These are phyloP conservation scores for Chlorella sp. DNA, from an alignment of 139 green algal species.

Conservation along the genomic window DNA sequence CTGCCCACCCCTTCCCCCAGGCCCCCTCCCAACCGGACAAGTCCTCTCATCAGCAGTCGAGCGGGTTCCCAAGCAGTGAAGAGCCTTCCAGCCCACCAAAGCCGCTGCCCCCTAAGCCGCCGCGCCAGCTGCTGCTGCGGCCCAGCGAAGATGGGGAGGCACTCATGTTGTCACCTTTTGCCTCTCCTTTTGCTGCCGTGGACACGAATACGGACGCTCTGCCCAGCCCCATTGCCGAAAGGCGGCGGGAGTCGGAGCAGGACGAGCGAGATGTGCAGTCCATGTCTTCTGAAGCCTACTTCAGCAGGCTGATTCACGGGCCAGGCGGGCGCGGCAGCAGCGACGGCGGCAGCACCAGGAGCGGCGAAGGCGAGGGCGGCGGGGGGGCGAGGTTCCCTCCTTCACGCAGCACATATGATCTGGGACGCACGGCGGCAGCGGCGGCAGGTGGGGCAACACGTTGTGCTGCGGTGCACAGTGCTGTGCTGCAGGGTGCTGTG, in stretches of 20 bases:
- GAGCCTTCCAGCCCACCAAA: neutral
- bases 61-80: neutral
- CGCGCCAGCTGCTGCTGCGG: too few relatives aligned
- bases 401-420: too few relatives aligned
- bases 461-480: too few relatives aligned
- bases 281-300: neutral
- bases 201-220: neutral
- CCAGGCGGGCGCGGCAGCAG: neutral
- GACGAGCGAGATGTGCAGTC: neutral
- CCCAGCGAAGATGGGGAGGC: neutral
- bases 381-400: too few relatives aligned
- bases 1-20: neutral
- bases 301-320: neutral
- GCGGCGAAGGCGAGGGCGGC: neutral
- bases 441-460: too few relatives aligned
- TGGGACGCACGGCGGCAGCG: too few relatives aligned
- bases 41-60: neutral
- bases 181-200: neutral
- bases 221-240: neutral
- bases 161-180: constrained; percentile 14
- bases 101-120: neutral
- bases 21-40: neutral
- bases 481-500: too few relatives aligned
- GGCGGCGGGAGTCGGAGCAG: neutral
- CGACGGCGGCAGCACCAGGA: neutral